Evolutionary conservation across 2,329 filamentous ascomycete genomes (phyloP).

Genomic region (Capronia epimyces): DNA sequence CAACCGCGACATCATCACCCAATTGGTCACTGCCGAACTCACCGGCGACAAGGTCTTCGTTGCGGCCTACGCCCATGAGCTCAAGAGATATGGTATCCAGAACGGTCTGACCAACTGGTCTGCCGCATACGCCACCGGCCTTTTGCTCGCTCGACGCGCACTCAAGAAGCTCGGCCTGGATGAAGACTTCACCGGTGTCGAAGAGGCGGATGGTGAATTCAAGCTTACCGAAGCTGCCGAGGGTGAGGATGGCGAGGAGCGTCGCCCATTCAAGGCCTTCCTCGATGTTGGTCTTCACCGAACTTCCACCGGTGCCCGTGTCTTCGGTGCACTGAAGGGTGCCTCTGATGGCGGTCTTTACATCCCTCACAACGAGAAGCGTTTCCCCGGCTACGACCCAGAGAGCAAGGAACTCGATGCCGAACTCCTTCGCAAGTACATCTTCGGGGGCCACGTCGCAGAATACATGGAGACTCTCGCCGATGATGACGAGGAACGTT

Average conservation of each 20-base stretch:
- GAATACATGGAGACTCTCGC: constrained; percentile 99
- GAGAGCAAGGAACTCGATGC: constrained; percentile 97
- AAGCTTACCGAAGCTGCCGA: constrained; percentile 90
- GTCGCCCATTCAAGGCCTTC: constrained; percentile 98
- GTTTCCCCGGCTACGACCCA: constrained; percentile 97
- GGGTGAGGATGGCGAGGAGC: constrained; percentile 75
- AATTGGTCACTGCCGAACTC: constrained; percentile 96
- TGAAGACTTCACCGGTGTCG: constrained; percentile 87
- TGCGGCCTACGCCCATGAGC: constrained; percentile 93
- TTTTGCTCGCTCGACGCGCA: constrained; percentile 92
- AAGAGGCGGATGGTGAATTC: constrained; percentile 96
- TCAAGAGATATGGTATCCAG: constrained; percentile 92
- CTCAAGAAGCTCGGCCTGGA: constrained; percentile 96
- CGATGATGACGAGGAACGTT: constrained; percentile 99
- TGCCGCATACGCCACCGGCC: constrained; percentile 92
- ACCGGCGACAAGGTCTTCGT: constrained; percentile 94
- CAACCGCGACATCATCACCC: constrained; percentile 98
- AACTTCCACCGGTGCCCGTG: constrained; percentile 95
- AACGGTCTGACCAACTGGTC: constrained; percentile 99
- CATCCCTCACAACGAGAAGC: constrained; percentile 97
- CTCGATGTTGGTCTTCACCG: constrained; percentile 96
- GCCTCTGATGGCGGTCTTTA: constrained; percentile 96
- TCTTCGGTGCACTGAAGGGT: constrained; percentile 99
- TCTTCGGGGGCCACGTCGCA: constrained; percentile 94
- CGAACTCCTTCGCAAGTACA: constrained; percentile 97